Percentiles rank a stretch among this genome's conserved stretches.
phyloP scores from a whole-genome alignment of 2,329 filamentous ascomycete genomes.

The Aspergillus novoparasiticus region DNA sequence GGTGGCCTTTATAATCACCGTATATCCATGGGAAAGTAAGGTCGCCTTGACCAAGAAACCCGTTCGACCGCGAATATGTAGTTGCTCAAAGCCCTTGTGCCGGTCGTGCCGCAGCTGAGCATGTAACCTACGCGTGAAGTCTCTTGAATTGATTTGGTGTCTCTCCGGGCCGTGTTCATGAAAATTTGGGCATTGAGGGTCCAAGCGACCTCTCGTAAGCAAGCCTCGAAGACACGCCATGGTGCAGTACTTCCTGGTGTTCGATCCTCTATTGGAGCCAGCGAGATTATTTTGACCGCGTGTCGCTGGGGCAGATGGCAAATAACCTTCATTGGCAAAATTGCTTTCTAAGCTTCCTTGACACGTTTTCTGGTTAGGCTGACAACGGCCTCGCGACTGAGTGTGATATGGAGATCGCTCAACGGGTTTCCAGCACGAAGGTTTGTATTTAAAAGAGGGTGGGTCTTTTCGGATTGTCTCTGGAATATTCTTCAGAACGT shows the following conservation, averaged over 20 bases:
- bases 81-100: constrained; percentile 25
- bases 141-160: constrained; percentile 30
- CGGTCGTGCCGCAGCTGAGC: constrained; percentile 21
- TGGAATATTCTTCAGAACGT: no score
- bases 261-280: no score
- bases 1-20: constrained; percentile 32
- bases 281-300: no score
- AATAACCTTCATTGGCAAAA: no score
- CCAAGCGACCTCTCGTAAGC: constrained; percentile 20
- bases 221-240: constrained; percentile 26
- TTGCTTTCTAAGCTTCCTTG: no score
- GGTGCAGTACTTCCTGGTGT: constrained; percentile 20
- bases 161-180: constrained; percentile 23
- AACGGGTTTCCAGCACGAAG: no score
- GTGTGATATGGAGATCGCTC: no score
- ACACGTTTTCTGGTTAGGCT: no score
- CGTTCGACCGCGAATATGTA: constrained; percentile 28
- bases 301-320: no score
- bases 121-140: constrained; percentile 24
- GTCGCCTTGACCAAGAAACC: constrained; percentile 33
- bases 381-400: no score
- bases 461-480: no score
- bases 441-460: no score
- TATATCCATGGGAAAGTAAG: constrained; percentile 30
- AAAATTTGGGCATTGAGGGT: constrained; percentile 39